Conservation (phyloP, 345 rosid genomes). For the Hibiscus trionum region DNA sequence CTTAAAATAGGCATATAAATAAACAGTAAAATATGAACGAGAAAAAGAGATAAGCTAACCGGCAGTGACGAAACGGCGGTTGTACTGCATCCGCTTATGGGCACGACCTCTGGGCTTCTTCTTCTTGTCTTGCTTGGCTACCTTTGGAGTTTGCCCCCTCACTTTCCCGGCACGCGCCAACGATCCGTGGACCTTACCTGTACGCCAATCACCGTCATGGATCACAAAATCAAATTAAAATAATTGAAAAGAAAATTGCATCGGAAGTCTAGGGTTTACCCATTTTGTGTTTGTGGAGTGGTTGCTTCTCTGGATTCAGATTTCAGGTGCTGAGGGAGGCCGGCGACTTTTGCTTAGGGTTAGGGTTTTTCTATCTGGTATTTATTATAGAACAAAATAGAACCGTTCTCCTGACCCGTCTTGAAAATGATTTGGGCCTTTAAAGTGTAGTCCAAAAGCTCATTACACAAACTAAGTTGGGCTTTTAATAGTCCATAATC, state of each 20-base stretch:
- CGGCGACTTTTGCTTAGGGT: neutral
- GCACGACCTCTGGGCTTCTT: conserved; percentile 94
- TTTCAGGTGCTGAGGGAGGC: neutral
- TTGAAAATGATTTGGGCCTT: neutral
- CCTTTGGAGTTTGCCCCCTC: conserved; percentile 82
- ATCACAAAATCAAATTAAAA: neutral
- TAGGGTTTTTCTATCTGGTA: neutral
- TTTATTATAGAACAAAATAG: neutral
- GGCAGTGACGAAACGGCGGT: conserved; percentile 80
- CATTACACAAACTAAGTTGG: neutral
- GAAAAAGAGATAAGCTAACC: conserved; percentile 18
- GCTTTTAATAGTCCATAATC: neutral
- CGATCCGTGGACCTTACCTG: conserved; percentile 57
- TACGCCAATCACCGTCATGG: neutral
- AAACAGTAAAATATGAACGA: too few relatives aligned
- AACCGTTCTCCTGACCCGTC: neutral
- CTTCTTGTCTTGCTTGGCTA: conserved; percentile 87
- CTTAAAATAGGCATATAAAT: neutral
- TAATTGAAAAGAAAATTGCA: neutral
- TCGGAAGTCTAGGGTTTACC: neutral
- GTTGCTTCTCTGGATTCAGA: neutral
- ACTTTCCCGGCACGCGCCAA: conserved; percentile 93
- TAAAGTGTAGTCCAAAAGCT: too few relatives aligned
- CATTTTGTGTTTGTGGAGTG: neutral
- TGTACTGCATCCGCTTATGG: conserved; percentile 79